Evolutionary conservation across 1,284 basidiomycete genomes (phyloP).

Genomic region (Porodaedalea pini): DNA sequence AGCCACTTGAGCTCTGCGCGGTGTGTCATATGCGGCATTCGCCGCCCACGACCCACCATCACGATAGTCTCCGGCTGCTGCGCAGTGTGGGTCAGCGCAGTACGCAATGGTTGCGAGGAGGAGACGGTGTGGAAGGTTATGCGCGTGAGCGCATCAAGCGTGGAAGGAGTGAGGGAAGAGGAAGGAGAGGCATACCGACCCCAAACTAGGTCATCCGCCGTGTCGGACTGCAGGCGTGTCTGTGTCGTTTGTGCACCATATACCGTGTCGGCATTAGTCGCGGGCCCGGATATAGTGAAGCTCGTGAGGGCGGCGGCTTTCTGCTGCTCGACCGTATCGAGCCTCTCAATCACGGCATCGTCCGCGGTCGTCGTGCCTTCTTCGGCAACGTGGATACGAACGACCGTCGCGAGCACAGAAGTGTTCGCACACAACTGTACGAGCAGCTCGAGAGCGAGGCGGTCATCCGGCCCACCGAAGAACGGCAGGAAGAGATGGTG

Average conservation of each 20-base stretch:
- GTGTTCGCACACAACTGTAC: constrained; percentile 74
- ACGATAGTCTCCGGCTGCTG: constrained; percentile 38
- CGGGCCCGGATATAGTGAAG: constrained; percentile 20
- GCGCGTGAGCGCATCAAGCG: constrained; percentile 45
- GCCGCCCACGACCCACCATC: constrained; percentile 70
- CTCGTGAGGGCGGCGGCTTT: constrained; percentile 26
- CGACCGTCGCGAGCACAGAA: constrained; percentile 63
- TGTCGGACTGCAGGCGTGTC: constrained; percentile 63
- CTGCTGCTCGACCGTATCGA: constrained; percentile 32
- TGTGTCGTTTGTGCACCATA: constrained; percentile 62
- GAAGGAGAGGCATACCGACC: constrained; percentile 40
- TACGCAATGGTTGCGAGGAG: constrained; percentile 53
- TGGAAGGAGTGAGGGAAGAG: constrained; percentile 30
- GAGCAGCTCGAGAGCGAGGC: constrained; percentile 75
- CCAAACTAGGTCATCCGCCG: constrained; percentile 73
- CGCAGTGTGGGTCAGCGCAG: constrained; percentile 42
- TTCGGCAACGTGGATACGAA: constrained; percentile 51
- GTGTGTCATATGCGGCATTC: constrained; percentile 58
- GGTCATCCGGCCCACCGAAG: constrained; percentile 91
- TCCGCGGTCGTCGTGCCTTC: background rate
- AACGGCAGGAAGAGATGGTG: constrained; percentile 84
- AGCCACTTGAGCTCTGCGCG: constrained; percentile 55
- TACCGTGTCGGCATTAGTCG: constrained; percentile 48
- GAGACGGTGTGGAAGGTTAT: constrained; percentile 49
- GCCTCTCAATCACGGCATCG: constrained; percentile 30